Base-by-base conservation (phyloP, 768 basidiomycete genomes). In the Exsudoporus frostii region DNA sequence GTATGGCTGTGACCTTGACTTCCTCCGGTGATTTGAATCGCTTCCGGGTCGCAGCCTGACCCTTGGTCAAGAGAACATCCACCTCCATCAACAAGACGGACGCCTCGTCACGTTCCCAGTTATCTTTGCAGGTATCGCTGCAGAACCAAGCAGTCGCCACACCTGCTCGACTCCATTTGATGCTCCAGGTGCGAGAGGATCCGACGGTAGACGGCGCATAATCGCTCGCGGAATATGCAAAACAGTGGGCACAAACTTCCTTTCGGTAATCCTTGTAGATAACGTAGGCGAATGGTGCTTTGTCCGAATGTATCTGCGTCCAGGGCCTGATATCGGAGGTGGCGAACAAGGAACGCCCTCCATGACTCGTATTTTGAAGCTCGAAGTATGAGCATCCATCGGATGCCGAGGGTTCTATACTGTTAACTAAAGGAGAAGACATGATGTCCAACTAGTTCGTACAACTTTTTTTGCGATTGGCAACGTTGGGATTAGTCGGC, bases 191-290 rank as follows among this genome's bases (percentile, higher is more conserved):
- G 70, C 68, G 68, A 42, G 67, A 65, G 19, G 52, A 22, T 30
- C 48, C 43, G 30, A 67, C 59, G n/a, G 39, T 51, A 13, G 34
- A 51, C 13, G 54, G 55, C 1, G 51, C 55, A 17, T 64, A 45
- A 46, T 70, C 68, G 51, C 71, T 62, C 22, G 63, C 67, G 24
- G 80, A 75, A 61, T 86, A 86, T 36, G 76, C 74, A 62, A 84
- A 86, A 66, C 86, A 88, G 62, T 79, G 71, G 10, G 76, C 79
- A 58, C 85, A 88, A 43, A 85, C 83, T 63, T 86, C 85, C 64
- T 80, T 83, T 37, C 83, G 76, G 57, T 85, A 87, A 55, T 79
- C 78, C 60, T 77, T 81, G 65, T 80, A 80, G 46, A 88, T 73
- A 32, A 83, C 82, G 45, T 74, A 75, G 1, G 79, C 75, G 60